Base-by-base conservation (phyloP, 352 stramenopile genomes). In the Pythium sp. region DNA sequence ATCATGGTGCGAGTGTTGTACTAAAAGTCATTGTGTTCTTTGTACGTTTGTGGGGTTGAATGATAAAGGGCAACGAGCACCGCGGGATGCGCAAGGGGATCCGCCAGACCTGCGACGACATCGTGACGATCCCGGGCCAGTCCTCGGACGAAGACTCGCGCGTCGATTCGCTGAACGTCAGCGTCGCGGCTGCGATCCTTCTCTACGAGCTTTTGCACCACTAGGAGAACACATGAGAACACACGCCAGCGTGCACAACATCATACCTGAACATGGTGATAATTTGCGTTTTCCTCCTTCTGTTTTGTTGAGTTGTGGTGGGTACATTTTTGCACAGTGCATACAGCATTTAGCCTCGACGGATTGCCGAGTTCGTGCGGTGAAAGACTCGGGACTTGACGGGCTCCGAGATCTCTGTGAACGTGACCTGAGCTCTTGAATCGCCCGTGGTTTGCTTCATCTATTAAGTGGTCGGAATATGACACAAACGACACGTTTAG, bases 161-260 rank as follows among this genome's bases (percentile, higher is more conserved):
- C 34, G 87, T 94, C 5, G 84, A 94, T 72, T 94, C 87, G 15
- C 80, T 94, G 22, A 94, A 94, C 67, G 83, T 94, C 28, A 93
- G 84, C 28, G 87, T 92, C 12, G 87, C 87, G 0, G 78, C 87
- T 2, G 87, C 81, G 11, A 88, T 94, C 59, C 75, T 94, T 34
- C 73, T 94, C 36, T 93, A 94, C 60, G 81, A 93, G 65, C 75
- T 91, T 15, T 73, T 93, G n/a, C 81, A 89, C 34, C 81, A 86
- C 64, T 90, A 87, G 65, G 41, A n/a, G 15, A 47, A 38, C 5
- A 38, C 5, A 38, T 0, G 5, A 43, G 36, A 8, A 43, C 34
- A 43, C 36, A 43, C 36, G 18, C 3, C 28, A 32, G 28, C 28
- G 28, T 15, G 38, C 38, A 3, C 9, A 47, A 5, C 38, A 47